These are phyloP conservation scores for Umbelopsis ramanniana DNA, from an alignment of 192 early-diverging fungal genomes.

Conservation along the genomic window DNA sequence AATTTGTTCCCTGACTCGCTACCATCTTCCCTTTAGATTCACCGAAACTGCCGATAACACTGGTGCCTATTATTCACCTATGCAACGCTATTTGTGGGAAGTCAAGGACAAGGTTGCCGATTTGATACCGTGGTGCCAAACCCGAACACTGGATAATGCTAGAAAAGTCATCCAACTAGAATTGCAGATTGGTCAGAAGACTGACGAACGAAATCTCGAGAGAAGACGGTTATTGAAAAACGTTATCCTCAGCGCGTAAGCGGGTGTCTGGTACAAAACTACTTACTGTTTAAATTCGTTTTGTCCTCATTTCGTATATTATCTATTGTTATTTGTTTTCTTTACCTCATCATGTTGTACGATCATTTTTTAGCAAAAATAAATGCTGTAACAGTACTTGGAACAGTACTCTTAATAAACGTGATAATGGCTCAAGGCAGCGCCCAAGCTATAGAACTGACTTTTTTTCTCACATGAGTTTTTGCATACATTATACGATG, in stretches of 20 bases:
- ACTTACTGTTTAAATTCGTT: not conserved
- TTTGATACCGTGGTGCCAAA: slow-evolving; percentile 35
- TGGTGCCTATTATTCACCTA: slow-evolving; percentile 40
- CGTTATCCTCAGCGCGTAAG: slow-evolving; percentile 15
- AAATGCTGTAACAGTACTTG: not conserved
- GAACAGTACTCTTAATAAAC: not conserved
- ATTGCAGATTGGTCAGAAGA: slow-evolving; percentile 22
- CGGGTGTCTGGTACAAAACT: not conserved
- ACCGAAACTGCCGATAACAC: slow-evolving; percentile 30
- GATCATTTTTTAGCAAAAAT: not conserved
- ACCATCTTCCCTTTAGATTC: not conserved
- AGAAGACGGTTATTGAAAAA: slow-evolving; percentile 36
- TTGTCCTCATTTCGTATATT: not conserved
- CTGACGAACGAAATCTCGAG: slow-evolving; percentile 34
- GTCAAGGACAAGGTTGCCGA: slow-evolving; percentile 28
- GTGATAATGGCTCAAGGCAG: not conserved
- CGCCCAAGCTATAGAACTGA: not conserved
- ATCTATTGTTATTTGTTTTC: slow-evolving; percentile 6
- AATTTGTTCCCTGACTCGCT: not conserved
- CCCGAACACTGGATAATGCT: slow-evolving; percentile 12
- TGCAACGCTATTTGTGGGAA: slow-evolving; percentile 44
- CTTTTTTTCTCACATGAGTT: too few relatives aligned
- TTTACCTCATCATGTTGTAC: not conserved
- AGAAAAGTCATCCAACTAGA: not conserved
- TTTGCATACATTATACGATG: too few relatives aligned